phyloP scores from a whole-genome alignment of 2,329 filamentous ascomycete species.

The Uncinocarpus reesii region DNA sequence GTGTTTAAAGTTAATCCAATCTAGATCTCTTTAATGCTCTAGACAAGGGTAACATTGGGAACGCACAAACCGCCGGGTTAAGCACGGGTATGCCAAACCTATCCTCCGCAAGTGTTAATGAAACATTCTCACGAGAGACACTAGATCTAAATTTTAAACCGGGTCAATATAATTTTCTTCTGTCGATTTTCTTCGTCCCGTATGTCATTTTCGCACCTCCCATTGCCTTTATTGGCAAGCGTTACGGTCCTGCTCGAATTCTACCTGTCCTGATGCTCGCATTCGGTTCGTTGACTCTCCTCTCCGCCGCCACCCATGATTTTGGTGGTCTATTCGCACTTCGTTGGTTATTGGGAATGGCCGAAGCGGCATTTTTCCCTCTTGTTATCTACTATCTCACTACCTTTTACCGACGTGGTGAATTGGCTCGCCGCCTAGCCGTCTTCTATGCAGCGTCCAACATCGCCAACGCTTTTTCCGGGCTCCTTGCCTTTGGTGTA shows the following conservation, averaged over 20 bases:
- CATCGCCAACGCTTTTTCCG: constrained; percentile 59
- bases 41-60: constrained; percentile 44
- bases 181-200: constrained; percentile 64
- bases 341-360: constrained; percentile 59
- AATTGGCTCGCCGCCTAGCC: constrained; percentile 47
- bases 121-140: constrained; percentile 25
- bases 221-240: constrained; percentile 57
- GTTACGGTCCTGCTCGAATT: constrained; percentile 53
- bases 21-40: constrained; percentile 46
- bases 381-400: constrained; percentile 56
- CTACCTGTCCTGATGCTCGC: constrained; percentile 58
- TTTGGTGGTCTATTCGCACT: constrained; percentile 52
- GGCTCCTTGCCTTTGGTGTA: constrained; percentile 49
- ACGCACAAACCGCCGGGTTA: constrained; percentile 48
- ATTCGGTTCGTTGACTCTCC: constrained; percentile 45
- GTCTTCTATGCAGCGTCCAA: constrained; percentile 66
- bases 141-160: constrained; percentile 46
- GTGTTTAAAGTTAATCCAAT: no score
- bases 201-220: constrained; percentile 61
- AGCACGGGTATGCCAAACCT: constrained; percentile 26
- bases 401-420: constrained; percentile 48
- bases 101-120: not conserved
- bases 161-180: constrained; percentile 58
- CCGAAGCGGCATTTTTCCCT: constrained; percentile 34
- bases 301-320: constrained; percentile 42